phyloP scores from a whole-genome alignment of 306 rosid genomes.

The Comarum palustre region DNA sequence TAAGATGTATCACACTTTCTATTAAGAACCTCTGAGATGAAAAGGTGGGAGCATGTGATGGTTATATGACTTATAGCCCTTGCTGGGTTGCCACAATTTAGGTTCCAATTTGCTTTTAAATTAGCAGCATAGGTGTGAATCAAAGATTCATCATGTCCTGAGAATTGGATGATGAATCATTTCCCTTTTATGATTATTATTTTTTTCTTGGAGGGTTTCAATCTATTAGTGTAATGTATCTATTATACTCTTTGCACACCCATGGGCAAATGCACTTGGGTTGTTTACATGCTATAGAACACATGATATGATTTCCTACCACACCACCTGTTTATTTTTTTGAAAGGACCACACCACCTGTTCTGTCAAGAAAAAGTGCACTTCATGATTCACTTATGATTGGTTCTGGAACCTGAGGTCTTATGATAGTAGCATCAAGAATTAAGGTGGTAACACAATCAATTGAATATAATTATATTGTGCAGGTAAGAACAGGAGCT shows the following conservation, averaged over 20 bases:
- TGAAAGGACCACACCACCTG: background rate
- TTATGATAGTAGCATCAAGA: background rate
- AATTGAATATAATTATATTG: background rate
- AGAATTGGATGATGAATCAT: background rate
- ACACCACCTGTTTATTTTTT: background rate
- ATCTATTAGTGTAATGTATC: background rate
- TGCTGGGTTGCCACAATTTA: background rate
- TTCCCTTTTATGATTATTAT: background rate
- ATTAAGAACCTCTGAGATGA: background rate
- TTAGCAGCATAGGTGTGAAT: background rate
- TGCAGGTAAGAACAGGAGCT: constrained; percentile 84
- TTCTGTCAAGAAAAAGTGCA: background rate
- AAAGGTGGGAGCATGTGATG: background rate
- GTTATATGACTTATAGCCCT: background rate
- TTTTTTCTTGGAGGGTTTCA: background rate
- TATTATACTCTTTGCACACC: background rate
- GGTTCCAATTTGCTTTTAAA: background rate
- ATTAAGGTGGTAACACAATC: background rate
- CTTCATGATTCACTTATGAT: background rate
- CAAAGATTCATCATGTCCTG: background rate
- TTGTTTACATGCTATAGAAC: background rate
- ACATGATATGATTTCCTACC: background rate
- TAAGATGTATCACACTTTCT: background rate
- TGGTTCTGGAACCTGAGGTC: background rate
- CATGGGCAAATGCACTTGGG: background rate